These are phyloP conservation scores for Scedosporium apiospermum DNA, from an alignment of 2,329 filamentous ascomycete genomes.

Conservation along the genomic window DNA sequence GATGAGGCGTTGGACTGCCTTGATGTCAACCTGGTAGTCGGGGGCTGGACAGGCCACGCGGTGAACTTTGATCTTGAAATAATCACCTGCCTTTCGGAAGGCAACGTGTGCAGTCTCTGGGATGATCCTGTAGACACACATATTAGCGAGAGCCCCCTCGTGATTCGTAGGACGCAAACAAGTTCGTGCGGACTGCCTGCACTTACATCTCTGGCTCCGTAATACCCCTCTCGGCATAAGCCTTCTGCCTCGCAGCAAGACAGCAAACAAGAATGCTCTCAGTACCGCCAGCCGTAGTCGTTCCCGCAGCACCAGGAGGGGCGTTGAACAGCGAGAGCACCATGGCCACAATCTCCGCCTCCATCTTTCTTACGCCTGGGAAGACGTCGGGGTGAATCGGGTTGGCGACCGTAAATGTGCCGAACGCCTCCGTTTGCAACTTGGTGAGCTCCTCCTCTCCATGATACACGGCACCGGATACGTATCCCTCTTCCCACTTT, in stretches of 20 bases:
- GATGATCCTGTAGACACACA: constrained; percentile 56
- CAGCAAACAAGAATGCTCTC: constrained; percentile 97
- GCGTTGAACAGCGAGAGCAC: constrained; percentile 83
- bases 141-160: constrained; percentile 11
- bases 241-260: constrained; percentile 82
- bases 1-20: constrained; percentile 71
- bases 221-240: constrained; percentile 72
- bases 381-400: constrained; percentile 98
- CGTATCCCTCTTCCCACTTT: constrained; percentile 89
- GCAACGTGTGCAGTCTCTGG: constrained; percentile 92
- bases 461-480: constrained; percentile 93
- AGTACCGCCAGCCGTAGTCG: constrained; percentile 85
- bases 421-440: constrained; percentile 87
- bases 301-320: constrained; percentile 74
- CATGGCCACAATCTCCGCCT: constrained; percentile 96
- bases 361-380: constrained; percentile 97
- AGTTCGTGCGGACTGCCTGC: background rate
- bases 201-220: constrained; percentile 89
- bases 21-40: constrained; percentile 71
- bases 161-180: background rate
- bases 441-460: constrained; percentile 74
- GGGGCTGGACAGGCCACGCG: constrained; percentile 80
- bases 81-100: constrained; percentile 88
- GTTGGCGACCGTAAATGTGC: constrained; percentile 89
- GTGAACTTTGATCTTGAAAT: constrained; percentile 95